Base-by-base conservation (phyloP, 495 filamentous ascomycete genomes). In the Penicillium canescens region DNA sequence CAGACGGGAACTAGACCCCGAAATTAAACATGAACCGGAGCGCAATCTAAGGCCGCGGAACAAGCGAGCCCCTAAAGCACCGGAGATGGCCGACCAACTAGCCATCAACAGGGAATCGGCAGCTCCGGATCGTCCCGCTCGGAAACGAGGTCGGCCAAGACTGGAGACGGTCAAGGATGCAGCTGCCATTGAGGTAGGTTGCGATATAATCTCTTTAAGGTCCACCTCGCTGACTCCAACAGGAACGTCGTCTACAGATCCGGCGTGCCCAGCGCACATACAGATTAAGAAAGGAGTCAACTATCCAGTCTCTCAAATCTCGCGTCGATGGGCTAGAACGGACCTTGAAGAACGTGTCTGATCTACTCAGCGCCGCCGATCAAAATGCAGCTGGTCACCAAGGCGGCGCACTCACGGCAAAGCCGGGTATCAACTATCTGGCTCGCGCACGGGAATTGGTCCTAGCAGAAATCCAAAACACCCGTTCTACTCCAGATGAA, bases 261-360 rank as follows among this genome's bases (percentile, higher is more conserved):
- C 84, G 91, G 35, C 80, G 91, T 46, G 91, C 91, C 5, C 91
- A 96, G 57, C 78, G 90, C 41, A 91, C 91, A 0, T 96, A 96
- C 61, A 82, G 91, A 13, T 81, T 87, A 56, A 86, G 91, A 24
- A 96, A 95, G 68, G 91, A 96, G 62, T 86, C 79, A 21, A 90
- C 88, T 1, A 91, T 96, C 42, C 79, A 82, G 13, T 81, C 84
- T 1, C 77, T 95, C 18, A 84, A 87, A 51, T 77, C 79, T 16
- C 79, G 84, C 39, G 88, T 93, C n/a, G 68, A 83, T 23, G 77
- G 80, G 16, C 79, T 95, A 8, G 83, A 88, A 52, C 75, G 77
- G 11, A 80, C 79, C 3, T 84, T 92, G 60, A 80, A 84, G 51
- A 82, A 86, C 52, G 86, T 96, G 74, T 86, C 85, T 57, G 81